phyloP scores from a whole-genome alignment of 1,284 basidiomycete genomes.

The Clitocybe nebularis region DNA sequence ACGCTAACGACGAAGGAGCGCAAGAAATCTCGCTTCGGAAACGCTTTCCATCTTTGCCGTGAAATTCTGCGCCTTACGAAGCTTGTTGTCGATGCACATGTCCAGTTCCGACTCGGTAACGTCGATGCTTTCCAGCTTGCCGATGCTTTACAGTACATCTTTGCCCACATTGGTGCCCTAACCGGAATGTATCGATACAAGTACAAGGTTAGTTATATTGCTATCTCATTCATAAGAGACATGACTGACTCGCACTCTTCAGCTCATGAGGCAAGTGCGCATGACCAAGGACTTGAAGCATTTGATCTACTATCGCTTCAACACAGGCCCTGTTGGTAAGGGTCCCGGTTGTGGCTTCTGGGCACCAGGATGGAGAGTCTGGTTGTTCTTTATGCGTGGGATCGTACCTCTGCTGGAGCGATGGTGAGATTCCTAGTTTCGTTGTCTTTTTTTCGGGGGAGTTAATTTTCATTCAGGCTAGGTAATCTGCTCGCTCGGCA shows the following conservation, averaged over 20 bases:
- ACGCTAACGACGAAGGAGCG: slow-evolving; percentile 99
- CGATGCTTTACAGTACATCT: slow-evolving; percentile 97
- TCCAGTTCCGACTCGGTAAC: slow-evolving; percentile 97
- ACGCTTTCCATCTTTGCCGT: slow-evolving; percentile 97
- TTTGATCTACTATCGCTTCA: slow-evolving; percentile 97
- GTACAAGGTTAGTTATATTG: slow-evolving; percentile 75
- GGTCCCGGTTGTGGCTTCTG: slow-evolving; percentile 99
- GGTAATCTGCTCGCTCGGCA: slow-evolving; percentile 97
- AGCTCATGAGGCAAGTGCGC: slow-evolving; percentile 98
- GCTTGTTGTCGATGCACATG: slow-evolving; percentile 97
- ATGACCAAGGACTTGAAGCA: slow-evolving; percentile 99
- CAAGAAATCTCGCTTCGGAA: slow-evolving; percentile 99
- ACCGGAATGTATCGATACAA: slow-evolving; percentile 99
- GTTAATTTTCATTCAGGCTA: slow-evolving; percentile 48
- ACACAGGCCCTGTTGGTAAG: slow-evolving; percentile 98
- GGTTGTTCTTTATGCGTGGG: slow-evolving; percentile 99
- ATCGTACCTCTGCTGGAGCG: slow-evolving; percentile 96
- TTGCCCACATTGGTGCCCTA: slow-evolving; percentile 95
- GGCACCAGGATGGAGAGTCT: slow-evolving; percentile 99
- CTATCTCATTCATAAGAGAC: neutral
- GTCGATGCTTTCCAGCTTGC: slow-evolving; percentile 99
- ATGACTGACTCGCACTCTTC: slow-evolving; percentile 13
- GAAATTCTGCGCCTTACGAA: slow-evolving; percentile 98
- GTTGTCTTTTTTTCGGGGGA: neutral
- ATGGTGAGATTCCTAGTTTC: slow-evolving; percentile 58